Evolutionary conservation across 2,329 filamentous ascomycete genomes (phyloP), one percentile per base, ranked within the genome.

Genomic region (Dactylellina parvicollis): DNA sequence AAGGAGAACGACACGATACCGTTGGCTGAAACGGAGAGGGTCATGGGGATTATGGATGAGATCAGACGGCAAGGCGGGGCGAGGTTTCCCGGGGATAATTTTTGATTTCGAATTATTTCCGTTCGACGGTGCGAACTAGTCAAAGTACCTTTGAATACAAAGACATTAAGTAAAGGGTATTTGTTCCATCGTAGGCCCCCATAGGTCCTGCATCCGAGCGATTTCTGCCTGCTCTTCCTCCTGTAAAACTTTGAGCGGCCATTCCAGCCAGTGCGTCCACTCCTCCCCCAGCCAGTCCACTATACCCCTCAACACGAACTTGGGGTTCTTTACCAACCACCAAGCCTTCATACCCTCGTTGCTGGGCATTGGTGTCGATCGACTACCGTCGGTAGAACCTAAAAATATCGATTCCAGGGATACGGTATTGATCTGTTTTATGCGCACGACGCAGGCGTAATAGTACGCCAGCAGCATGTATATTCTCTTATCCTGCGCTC

Each of bases 11-110:
- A 76, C 0, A 78, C 81, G 2, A 83, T 85, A 81, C 82, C 83
- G 0, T 83, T 81, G 81, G 76, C 79, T 0, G 83, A 85, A 77
- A 85, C 83, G 0, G 61, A 85, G 9, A 79, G 81, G 0, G 79
- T 84, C 0, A 79, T 85, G 79, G 80, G 81, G 61, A 79, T 84
- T 16, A 80, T 85, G 81, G 84, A 85, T 69, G 81, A 83, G 65
- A 79, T 84, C 7, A 77, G 83, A 36, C 76, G 76, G n/a, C 77
- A 80, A 50, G 79, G 79, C 10, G 79, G 78, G 5, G 78, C 78
- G 1, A 75, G 56, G 30, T 81, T 75, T 54, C 77, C 76, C 1
- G 36, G 46, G 12, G 76, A 78, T 36, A 60, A 24, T 8, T 69
- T 60, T 38, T 69, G 55, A 49, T 3, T 9, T 28, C 2, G 5